Percentiles rank a stretch among this genome's conserved stretches.
Conservation (phyloP, 352 stramenopile species). For the Phytophthora cactorum region DNA sequence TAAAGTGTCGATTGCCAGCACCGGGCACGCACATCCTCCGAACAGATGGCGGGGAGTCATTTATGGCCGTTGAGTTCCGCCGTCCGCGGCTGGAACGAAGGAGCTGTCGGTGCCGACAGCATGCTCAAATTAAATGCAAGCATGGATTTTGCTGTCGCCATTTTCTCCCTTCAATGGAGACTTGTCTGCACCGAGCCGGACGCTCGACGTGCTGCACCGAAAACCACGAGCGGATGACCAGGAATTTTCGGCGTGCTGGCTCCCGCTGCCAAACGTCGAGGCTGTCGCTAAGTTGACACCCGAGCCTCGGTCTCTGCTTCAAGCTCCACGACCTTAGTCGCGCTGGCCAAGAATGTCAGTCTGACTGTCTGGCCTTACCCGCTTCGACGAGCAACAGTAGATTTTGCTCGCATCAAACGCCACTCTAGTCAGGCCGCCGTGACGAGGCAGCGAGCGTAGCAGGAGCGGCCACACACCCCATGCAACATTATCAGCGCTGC, state of each 20-base stretch:
- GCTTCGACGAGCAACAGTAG: neutral
- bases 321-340: constrained; percentile 27
- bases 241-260: constrained; percentile 36
- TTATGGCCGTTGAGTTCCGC: constrained; percentile 18
- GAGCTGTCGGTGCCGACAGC: constrained; percentile 27
- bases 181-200: constrained; percentile 25
- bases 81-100: constrained; percentile 23
- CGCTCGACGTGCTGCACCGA: constrained; percentile 29
- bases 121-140: constrained; percentile 11
- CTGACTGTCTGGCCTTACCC: neutral
- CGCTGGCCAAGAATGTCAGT: constrained; percentile 9
- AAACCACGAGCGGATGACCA: constrained; percentile 38
- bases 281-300: constrained; percentile 23
- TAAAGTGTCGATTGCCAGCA: constrained; percentile 33
- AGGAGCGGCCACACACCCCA: constrained; percentile 10
- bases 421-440: constrained; percentile 21
- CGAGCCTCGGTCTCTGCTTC: constrained; percentile 10
- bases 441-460: constrained; percentile 33
- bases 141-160: neutral
- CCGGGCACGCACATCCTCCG: constrained; percentile 1
- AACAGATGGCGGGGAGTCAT: constrained; percentile 28
- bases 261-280: constrained; percentile 4
- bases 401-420: constrained; percentile 15
- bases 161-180: constrained; percentile 16
- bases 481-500: constrained; percentile 8